Conservation (phyloP, 257 asterid genomes). For the Przewalskia tangutica region DNA sequence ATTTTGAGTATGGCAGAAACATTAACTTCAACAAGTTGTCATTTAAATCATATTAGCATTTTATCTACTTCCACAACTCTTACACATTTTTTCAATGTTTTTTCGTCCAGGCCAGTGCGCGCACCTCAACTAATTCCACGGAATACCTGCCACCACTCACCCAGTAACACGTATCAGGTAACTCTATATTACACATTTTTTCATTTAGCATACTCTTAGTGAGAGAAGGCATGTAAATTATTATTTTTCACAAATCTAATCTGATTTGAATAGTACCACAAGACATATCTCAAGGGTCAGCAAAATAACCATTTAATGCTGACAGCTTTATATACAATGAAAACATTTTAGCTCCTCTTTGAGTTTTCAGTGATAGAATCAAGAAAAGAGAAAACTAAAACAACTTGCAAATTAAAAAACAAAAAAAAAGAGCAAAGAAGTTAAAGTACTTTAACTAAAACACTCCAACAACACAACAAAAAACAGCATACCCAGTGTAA, state of each 20-base stretch:
- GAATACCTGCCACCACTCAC: too few relatives aligned
- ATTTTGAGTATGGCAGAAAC: not conserved
- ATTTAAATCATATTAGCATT: not conserved
- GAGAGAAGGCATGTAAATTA: not conserved
- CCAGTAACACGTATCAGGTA: too few relatives aligned
- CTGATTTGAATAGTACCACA: not conserved
- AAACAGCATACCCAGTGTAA: too few relatives aligned
- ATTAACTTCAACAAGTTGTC: not conserved
- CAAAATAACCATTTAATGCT: not conserved
- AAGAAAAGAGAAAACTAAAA: not conserved
- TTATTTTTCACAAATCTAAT: not conserved
- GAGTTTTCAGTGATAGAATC: not conserved
- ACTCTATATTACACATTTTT: too few relatives aligned
- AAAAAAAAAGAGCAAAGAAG: not conserved
- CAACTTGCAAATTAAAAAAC: not conserved
- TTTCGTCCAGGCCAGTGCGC: too few relatives aligned
- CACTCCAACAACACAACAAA: too few relatives aligned
- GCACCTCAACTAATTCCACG: too few relatives aligned
- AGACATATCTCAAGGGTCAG: not conserved
- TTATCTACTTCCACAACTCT: not conserved
- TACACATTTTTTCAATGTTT: not conserved
- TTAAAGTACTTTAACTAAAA: not conserved
- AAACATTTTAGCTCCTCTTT: not conserved
- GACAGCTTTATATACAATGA: not conserved
- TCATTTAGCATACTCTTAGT: too few relatives aligned